Conservation (phyloP, 2,329 filamentous ascomycete species). For the Beauveria brongniartii region DNA sequence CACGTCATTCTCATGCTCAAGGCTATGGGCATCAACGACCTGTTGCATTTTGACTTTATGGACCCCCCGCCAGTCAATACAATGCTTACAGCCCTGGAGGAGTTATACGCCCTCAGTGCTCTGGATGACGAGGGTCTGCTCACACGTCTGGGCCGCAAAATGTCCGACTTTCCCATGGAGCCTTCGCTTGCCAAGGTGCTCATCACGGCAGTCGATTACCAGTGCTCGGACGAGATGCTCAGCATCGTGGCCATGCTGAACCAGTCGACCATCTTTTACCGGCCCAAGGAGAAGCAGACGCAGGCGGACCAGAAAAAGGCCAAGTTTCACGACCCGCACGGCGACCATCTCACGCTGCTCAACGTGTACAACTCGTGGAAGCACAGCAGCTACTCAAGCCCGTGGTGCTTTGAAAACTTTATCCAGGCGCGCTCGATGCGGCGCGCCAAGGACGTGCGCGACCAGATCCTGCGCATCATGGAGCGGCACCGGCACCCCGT, state of each 20-base stretch:
- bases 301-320: constrained; percentile 96
- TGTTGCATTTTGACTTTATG: constrained; percentile 98
- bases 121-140: constrained; percentile 92
- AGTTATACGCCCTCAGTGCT: constrained; percentile 84
- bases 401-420: constrained; percentile 98
- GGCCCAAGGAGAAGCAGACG: constrained; percentile 93
- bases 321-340: constrained; percentile 92
- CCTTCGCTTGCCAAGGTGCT: constrained; percentile 84
- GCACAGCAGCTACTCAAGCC: constrained; percentile 66
- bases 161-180: constrained; percentile 99
- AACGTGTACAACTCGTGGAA: constrained; percentile 99
- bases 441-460: constrained; percentile 82
- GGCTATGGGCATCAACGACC: constrained; percentile 97
- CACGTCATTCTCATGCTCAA: constrained; percentile 96
- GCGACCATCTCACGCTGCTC: constrained; percentile 87
- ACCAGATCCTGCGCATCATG: constrained; percentile 91
- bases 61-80: constrained; percentile 96
- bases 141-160: constrained; percentile 85
- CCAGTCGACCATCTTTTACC: constrained; percentile 80
- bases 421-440: constrained; percentile 87
- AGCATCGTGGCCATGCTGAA: constrained; percentile 94
- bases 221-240: constrained; percentile 89
- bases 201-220: constrained; percentile 77
- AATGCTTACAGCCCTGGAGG: constrained; percentile 92
- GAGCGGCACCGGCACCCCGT: constrained; percentile 78